Conservation (phyloP, 2,329 filamentous ascomycete genomes). For the Aureobasidium sp. region DNA sequence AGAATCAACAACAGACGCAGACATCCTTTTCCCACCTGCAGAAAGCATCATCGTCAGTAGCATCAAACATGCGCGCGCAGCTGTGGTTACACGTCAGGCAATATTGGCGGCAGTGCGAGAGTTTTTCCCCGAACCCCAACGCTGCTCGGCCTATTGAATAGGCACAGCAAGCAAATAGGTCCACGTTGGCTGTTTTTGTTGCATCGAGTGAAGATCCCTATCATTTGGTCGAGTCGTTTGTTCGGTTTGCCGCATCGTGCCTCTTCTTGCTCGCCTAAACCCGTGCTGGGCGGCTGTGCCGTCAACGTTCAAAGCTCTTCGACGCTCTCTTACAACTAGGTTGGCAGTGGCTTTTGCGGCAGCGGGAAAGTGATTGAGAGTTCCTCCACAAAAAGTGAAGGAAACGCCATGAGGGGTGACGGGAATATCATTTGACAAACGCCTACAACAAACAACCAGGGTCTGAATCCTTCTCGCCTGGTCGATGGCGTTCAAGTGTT, state of each 20-base stretch:
- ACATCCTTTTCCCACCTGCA: not conserved
- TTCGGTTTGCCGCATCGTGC: not conserved
- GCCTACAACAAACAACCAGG: not conserved
- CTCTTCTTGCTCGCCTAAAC: conserved; percentile 1
- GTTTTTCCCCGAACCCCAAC: not conserved
- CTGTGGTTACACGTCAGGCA: conserved; percentile 6
- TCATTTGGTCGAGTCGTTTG: not conserved
- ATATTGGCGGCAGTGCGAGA: not conserved
- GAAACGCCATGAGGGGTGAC: conserved; percentile 4
- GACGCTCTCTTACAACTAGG: not conserved
- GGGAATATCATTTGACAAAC: not conserved
- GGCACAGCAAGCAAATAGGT: not conserved
- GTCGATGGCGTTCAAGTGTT: not conserved
- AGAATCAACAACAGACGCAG: not conserved
- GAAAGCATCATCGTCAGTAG: not conserved
- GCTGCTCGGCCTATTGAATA: conserved; percentile 8
- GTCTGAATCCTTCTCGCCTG: not conserved
- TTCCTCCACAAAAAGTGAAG: not conserved
- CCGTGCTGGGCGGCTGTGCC: not conserved
- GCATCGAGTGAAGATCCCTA: conserved; percentile 9
- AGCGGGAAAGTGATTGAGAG: not conserved
- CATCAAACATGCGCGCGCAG: not conserved
- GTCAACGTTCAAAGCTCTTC: not conserved
- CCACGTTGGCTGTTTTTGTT: not conserved
- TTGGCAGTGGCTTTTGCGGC: not conserved